phyloP scores from a whole-genome alignment of 805 yeast species.

The Scheffersomyces stipitis region DNA sequence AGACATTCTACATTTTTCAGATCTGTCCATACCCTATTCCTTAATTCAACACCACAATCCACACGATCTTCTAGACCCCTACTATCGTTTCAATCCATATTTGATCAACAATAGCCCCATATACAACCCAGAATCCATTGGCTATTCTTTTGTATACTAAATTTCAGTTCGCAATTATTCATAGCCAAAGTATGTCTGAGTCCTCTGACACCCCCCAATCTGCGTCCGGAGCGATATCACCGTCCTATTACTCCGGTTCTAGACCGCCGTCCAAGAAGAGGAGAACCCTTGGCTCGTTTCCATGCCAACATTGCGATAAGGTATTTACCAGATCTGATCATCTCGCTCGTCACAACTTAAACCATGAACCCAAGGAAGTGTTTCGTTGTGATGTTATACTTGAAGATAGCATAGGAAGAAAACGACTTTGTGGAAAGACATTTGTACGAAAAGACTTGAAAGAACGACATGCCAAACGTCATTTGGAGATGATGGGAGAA shows the following conservation, averaged over 20 bases:
- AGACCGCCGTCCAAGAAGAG: constrained; percentile 17
- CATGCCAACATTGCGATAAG: constrained; percentile 49
- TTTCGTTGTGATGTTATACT: constrained; percentile 53
- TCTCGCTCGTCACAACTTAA: constrained; percentile 60
- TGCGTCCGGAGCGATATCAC: neutral
- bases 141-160: no score
- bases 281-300: constrained; percentile 30
- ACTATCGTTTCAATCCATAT: no score
- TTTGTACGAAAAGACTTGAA: constrained; percentile 63
- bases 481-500: constrained; percentile 13
- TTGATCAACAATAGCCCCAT: no score
- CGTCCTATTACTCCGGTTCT: constrained; percentile 1
- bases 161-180: no score
- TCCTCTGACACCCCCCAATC: neutral
- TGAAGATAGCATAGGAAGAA: constrained; percentile 38
- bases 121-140: no score
- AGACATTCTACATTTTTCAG: no score
- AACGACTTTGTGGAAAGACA: constrained; percentile 53
- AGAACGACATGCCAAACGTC: constrained; percentile 38
- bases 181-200: no score
- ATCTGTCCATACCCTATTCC: no score
- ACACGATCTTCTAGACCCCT: no score
- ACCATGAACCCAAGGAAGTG: constrained; percentile 55
- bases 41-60: no score
- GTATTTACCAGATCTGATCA: constrained; percentile 63